A percentile compares a stretch with the other conserved stretches of the same genome.
These are phyloP conservation scores for Lanmaoa pseudosensibilis DNA, from an alignment of 768 basidiomycete species.

Conservation along the genomic window DNA sequence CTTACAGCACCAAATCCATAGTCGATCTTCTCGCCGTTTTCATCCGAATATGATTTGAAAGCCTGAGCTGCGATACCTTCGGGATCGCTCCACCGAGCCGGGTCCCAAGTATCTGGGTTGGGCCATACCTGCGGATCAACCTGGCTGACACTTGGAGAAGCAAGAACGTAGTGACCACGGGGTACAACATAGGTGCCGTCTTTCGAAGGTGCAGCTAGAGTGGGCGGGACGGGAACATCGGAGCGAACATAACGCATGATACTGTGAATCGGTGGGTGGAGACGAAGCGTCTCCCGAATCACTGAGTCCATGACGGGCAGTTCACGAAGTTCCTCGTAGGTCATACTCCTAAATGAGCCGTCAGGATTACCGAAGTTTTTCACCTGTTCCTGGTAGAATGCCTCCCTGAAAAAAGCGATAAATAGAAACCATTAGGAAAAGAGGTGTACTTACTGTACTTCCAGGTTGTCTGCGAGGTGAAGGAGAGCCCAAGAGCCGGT, in stretches of 20 bases:
- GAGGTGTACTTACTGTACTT: conserved; percentile 61
- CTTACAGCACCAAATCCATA: conserved; percentile 94
- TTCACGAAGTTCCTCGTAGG: conserved; percentile 81
- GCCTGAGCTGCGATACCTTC: conserved; percentile 82
- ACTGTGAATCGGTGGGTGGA: conserved; percentile 95
- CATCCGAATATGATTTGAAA: conserved; percentile 70
- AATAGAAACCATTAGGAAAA: neutral
- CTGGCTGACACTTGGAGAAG: conserved; percentile 85
- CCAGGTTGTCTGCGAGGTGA: conserved; percentile 75
- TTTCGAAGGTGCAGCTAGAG: conserved; percentile 76
- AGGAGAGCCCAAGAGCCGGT: conserved; percentile 89
- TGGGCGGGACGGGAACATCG: conserved; percentile 78
- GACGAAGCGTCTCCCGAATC: conserved; percentile 90
- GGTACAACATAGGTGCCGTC: conserved; percentile 81
- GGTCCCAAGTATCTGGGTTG: conserved; percentile 70
- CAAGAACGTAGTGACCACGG: conserved; percentile 85
- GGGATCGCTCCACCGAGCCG: conserved; percentile 81
- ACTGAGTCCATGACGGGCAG: conserved; percentile 84
- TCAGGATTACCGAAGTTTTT: conserved; percentile 76
- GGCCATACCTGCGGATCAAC: conserved; percentile 85
- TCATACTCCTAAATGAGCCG: conserved; percentile 75
- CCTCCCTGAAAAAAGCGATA: conserved; percentile 51
- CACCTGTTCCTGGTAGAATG: conserved; percentile 88
- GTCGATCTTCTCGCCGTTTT: conserved; percentile 86
- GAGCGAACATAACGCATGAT: conserved; percentile 91